Evolutionary conservation across 2,329 filamentous ascomycete species (phyloP), one percentile per base, ranked within the genome.

Genomic region (Aspergillus sp.): DNA sequence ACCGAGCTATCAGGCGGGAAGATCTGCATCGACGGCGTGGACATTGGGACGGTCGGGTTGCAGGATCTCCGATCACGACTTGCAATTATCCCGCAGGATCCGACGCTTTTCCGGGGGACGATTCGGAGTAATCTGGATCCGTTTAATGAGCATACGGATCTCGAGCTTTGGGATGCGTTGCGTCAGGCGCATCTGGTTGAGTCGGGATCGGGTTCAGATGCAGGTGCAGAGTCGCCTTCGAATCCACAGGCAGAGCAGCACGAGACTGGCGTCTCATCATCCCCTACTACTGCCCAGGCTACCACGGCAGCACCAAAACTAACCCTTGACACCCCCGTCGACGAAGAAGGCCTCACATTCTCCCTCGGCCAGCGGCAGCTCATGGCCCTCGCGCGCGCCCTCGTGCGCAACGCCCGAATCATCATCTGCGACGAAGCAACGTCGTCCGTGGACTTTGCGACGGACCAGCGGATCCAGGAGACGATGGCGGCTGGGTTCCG

Each of bases 361-460:
- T 96, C 92, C 0, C 88, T 98, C 9, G 94, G 94, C 7, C 94
- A 98, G 79, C 88, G 95, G 3, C 95, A 98, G 77, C 86, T 98
- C 53, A 96, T 98, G 91, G 95, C 95, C 1, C 84, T 99, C 1
- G 93, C 93, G 0, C 89, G 95, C 0, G 95, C 95, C 0, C 86
- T 99, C 2, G 94, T 98, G 4, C 89, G 94, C 43, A 88, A 89
- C 48, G 91, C 89, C 0, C 92, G 91, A 69, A 97, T 98, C 78
- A 97, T 98, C 69, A 89, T 99, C 54, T 97, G 94, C 77, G 95
- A 99, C 80, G 95, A 99, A 78, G 95, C 95, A 1, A 99, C 95
- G 0, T 92, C 89, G 1, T 91, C 87, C 0, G 93, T 98, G 7
- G 94, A 98, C 76, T 95, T 97, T 83, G 94, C 97, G 74, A 98